phyloP scores from a whole-genome alignment of 768 basidiomycete genomes.

The Amanita rimosa region DNA sequence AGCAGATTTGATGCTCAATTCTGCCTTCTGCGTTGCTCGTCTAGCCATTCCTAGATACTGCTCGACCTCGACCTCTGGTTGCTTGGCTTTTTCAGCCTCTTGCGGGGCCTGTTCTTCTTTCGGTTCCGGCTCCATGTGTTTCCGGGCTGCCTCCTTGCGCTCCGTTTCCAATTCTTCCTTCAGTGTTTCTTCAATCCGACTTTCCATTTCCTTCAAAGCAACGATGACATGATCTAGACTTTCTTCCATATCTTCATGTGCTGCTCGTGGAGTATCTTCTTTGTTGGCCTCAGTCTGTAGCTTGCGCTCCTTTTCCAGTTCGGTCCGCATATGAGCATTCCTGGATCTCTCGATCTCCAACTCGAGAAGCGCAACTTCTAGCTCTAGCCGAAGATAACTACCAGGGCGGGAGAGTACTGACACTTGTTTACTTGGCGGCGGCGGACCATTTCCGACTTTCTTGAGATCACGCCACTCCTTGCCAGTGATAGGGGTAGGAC shows the following conservation, averaged over 20 bases:
- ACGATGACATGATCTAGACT: not conserved
- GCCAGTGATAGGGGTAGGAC: not conserved
- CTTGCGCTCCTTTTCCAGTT: not conserved
- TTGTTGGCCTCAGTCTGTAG: not conserved
- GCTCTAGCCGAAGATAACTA: not conserved
- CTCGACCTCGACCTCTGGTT: not conserved
- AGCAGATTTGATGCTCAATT: not conserved
- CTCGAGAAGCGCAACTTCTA: not conserved
- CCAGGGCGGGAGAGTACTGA: not conserved
- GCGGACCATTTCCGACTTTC: not conserved
- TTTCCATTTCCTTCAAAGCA: not conserved
- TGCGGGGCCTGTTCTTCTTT: not conserved
- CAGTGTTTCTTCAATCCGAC: not conserved
- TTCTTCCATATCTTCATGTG: not conserved
- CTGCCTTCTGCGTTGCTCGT: not conserved
- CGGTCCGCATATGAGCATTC: not conserved
- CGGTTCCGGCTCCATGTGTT: not conserved
- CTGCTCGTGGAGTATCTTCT: not conserved
- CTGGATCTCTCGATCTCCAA: not conserved
- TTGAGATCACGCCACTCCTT: too few species aligned
- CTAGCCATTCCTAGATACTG: not conserved
- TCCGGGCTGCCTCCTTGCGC: not conserved
- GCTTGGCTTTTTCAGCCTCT: not conserved
- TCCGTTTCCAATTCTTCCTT: not conserved
- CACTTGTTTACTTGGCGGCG: not conserved